Conservation (phyloP, 2,329 filamentous ascomycete species). For the Graphilbum ipis-grandicollis region DNA sequence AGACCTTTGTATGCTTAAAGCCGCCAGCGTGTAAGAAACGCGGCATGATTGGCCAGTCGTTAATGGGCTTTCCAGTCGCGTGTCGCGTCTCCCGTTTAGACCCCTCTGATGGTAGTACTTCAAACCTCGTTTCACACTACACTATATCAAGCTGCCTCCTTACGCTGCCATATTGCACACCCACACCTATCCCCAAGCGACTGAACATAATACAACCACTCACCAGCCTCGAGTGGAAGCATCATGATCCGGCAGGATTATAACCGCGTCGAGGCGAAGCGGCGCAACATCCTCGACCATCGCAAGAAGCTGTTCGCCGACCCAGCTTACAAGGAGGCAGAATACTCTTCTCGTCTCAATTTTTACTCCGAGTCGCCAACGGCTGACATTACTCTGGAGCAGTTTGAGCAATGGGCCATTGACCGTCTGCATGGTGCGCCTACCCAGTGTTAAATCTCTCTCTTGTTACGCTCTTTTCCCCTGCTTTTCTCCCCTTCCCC, state of each 20-base stretch:
- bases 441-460: too few relatives aligned
- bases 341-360: conserved; percentile 77
- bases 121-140: too few relatives aligned
- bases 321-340: conserved; percentile 55
- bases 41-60: conserved; percentile 2
- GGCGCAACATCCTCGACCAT: conserved; percentile 58
- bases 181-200: too few relatives aligned
- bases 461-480: too few relatives aligned
- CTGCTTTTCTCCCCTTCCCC: neutral
- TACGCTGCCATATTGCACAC: too few relatives aligned
- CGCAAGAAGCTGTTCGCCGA: conserved; percentile 78
- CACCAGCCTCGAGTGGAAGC: too few relatives aligned
- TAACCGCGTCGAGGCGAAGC: conserved; percentile 47
- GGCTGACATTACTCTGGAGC: conserved; percentile 84
- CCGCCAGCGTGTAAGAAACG: too few relatives aligned
- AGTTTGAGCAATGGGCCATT: conserved; percentile 99
- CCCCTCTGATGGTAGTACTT: neutral
- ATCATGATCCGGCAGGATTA: conserved; percentile 35
- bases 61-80: conserved; percentile 7
- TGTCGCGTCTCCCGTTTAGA: too few relatives aligned
- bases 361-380: conserved; percentile 82
- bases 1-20: too few relatives aligned
- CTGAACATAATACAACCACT: too few relatives aligned
- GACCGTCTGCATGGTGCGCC: conserved; percentile 72
- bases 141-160: too few relatives aligned